Evolutionary conservation across 805 yeast species (phyloP).

Genomic region (Pichia eremophila): DNA sequence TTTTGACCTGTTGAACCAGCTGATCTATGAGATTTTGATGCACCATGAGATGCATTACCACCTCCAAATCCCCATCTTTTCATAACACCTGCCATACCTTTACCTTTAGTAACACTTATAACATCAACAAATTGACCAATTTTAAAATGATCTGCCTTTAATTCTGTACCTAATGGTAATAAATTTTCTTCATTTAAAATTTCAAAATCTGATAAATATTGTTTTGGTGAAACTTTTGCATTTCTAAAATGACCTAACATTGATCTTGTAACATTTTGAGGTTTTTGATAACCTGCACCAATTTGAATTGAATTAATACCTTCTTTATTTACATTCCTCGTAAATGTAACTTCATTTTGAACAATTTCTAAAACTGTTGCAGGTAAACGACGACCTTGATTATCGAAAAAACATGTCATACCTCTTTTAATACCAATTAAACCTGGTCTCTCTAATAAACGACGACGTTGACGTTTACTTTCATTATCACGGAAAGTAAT

Average conservation of each 20-base stretch:
- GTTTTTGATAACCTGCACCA: constrained; percentile 63
- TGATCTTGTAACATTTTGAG: constrained; percentile 53
- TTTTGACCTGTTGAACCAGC: constrained; percentile 97
- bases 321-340: constrained; percentile 58
- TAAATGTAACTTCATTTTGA: constrained; percentile 74
- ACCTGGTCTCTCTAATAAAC: constrained; percentile 74
- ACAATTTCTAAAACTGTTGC: constrained; percentile 86
- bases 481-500: constrained; percentile 58
- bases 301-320: constrained; percentile 83
- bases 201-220: constrained; percentile 65
- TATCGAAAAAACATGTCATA: constrained; percentile 77
- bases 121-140: constrained; percentile 80
- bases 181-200: constrained; percentile 58
- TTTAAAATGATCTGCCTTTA: constrained; percentile 76
- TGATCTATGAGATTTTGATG: constrained; percentile 82
- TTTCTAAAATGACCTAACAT: constrained; percentile 68
- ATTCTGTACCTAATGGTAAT: constrained; percentile 65
- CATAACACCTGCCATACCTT: constrained; percentile 98
- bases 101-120: constrained; percentile 76
- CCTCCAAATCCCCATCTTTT: constrained; percentile 87
- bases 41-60: constrained; percentile 91
- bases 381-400: constrained; percentile 58
- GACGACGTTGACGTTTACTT: constrained; percentile 60
- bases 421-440: constrained; percentile 77
- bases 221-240: constrained; percentile 81